Evolutionary conservation across 2,329 filamentous ascomycete genomes (phyloP).

Genomic region (Rutstroemia sp.): DNA sequence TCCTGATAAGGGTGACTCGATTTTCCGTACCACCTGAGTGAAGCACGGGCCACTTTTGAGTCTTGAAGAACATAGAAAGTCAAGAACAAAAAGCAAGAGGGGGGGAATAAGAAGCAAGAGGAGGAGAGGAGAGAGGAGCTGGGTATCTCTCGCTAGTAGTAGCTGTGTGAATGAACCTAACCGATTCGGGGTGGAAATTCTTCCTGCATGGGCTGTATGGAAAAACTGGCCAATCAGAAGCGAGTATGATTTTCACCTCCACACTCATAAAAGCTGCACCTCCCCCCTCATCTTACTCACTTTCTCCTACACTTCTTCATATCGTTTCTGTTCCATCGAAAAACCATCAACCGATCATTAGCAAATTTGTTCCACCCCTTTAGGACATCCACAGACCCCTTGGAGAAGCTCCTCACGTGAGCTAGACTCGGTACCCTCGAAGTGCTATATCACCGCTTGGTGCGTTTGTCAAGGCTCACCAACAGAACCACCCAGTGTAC

Average conservation of each 20-base stretch:
- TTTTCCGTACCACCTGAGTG: background rate
- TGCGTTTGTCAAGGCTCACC: slow-evolving; percentile 15
- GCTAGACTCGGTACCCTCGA: slow-evolving; percentile 28
- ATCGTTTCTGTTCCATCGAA: slow-evolving; percentile 11
- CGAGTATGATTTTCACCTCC: slow-evolving; percentile 2
- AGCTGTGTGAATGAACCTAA: slow-evolving; percentile 18
- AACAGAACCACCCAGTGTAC: slow-evolving; percentile 16
- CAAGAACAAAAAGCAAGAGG: background rate
- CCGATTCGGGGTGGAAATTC: slow-evolving; percentile 4
- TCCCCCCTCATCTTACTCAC: slow-evolving; percentile 22
- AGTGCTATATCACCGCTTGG: slow-evolving; percentile 21
- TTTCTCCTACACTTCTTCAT: slow-evolving; percentile 25
- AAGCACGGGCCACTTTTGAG: slow-evolving; percentile 1
- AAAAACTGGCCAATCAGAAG: slow-evolving; percentile 5
- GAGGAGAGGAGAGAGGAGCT: background rate
- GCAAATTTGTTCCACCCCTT: slow-evolving; percentile 21
- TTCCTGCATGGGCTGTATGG: slow-evolving; percentile 9
- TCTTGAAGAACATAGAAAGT: background rate
- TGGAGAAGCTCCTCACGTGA: slow-evolving; percentile 22
- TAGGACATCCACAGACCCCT: slow-evolving; percentile 15
- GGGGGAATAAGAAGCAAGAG: too few relatives aligned
- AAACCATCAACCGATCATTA: slow-evolving; percentile 20
- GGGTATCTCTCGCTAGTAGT: background rate
- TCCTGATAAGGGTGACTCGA: background rate
- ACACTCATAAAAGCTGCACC: slow-evolving; percentile 24